phyloP scores from a whole-genome alignment of 179 eudicot genomes.

The Pouteria campechiana region DNA sequence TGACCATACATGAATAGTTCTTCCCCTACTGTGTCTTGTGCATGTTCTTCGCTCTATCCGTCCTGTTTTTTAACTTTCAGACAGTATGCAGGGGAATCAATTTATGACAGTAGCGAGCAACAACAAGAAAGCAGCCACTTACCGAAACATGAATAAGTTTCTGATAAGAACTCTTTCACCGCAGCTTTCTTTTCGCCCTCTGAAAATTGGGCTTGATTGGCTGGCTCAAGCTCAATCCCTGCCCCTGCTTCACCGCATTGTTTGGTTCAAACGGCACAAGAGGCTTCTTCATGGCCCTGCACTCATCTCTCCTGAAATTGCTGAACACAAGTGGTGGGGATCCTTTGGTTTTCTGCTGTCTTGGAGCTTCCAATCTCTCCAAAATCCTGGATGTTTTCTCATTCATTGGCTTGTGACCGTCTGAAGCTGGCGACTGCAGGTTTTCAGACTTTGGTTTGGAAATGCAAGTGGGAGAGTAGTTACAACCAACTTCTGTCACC shows the following conservation, averaged over 20 bases:
- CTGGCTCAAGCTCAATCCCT: slow-evolving; percentile 28
- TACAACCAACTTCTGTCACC: slow-evolving; percentile 26
- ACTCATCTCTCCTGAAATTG: slow-evolving; percentile 9
- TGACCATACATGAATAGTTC: too few species aligned
- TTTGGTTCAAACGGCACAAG: slow-evolving; percentile 19
- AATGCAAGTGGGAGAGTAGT: slow-evolving; percentile 22
- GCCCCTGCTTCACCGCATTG: slow-evolving; percentile 20
- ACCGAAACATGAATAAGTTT: too few species aligned
- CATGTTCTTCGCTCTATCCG: too few species aligned
- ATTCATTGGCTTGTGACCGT: slow-evolving; percentile 34
- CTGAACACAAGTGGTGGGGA: slow-evolving; percentile 18
- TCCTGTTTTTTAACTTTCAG: too few species aligned
- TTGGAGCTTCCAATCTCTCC: slow-evolving; percentile 73
- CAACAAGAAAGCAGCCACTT: too few species aligned
- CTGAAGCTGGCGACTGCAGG: slow-evolving; percentile 12
- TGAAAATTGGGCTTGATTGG: slow-evolving; percentile 73
- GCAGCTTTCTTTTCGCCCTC: slow-evolving; percentile 42
- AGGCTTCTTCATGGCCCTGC: slow-evolving; percentile 22
- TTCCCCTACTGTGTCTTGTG: too few species aligned
- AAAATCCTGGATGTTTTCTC: slow-evolving; percentile 59
- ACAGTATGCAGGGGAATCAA: too few species aligned
- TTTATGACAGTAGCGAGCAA: too few species aligned
- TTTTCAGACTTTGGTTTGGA: slow-evolving; percentile 25
- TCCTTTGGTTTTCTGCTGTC: slow-evolving; percentile 37
- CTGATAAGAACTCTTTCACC: slow-evolving; percentile 20